phyloP scores from a whole-genome alignment of 2,329 filamentous ascomycete genomes.

The Biscogniauxia marginata region DNA sequence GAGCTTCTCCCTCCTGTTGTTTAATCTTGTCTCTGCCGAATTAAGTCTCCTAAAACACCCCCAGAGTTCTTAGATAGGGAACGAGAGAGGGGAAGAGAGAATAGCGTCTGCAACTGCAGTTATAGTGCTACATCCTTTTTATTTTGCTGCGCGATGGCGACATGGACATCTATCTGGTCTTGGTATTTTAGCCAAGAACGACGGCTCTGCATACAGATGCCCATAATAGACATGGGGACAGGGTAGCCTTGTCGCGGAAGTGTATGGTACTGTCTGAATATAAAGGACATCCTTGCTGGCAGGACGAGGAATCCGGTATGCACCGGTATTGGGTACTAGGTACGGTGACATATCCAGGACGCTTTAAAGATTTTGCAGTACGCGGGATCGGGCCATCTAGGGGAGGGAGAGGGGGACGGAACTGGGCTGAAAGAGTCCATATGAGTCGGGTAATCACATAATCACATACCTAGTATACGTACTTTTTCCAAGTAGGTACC shows the following conservation, averaged over 20 bases:
- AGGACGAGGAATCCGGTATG: neutral
- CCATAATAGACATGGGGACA: neutral
- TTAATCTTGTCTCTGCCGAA: neutral
- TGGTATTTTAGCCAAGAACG: neutral
- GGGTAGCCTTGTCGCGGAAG: neutral
- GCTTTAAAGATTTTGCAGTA: no score
- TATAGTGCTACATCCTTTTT: neutral
- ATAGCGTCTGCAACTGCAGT: neutral
- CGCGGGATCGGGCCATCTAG: no score
- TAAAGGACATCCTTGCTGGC: neutral
- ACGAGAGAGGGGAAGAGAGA: neutral
- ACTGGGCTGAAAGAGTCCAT: no score
- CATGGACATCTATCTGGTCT: neutral
- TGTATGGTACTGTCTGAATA: neutral
- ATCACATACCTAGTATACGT: no score
- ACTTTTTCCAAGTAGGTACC: no score
- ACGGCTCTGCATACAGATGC: neutral
- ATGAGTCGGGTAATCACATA: no score
- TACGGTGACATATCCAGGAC: no score
- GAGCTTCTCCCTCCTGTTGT: no score
- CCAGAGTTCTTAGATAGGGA: no score
- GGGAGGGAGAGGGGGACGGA: no score
- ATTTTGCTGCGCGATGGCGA: neutral
- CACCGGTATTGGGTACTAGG: neutral
- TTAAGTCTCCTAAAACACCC: no score